A percentile compares a stretch with the other conserved stretches of the same genome.
Evolutionary conservation across 257 asterid species (phyloP).

Genomic region (Solanum neorickii): DNA sequence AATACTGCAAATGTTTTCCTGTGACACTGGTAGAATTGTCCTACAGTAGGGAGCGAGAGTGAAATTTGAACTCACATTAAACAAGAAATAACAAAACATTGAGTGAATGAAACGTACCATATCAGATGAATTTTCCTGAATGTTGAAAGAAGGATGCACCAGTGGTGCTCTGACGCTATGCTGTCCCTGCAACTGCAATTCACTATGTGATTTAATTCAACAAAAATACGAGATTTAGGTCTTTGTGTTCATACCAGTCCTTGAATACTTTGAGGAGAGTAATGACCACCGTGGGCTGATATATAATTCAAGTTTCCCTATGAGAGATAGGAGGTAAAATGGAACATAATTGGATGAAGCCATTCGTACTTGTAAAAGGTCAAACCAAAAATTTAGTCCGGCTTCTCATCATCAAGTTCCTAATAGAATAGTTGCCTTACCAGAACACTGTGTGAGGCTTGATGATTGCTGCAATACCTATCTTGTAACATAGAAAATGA

Average conservation of each 20-base stretch:
- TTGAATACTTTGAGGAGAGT: conserved; percentile 12
- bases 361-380: background rate
- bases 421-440: conserved; percentile 7
- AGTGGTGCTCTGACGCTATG: conserved; percentile 13
- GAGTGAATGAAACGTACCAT: background rate
- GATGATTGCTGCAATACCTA: conserved; percentile 21
- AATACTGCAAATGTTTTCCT: background rate
- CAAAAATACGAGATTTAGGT: background rate
- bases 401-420: background rate
- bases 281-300: conserved; percentile 9
- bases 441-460: conserved; percentile 17
- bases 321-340: background rate
- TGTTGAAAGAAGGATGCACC: conserved; percentile 17
- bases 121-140: conserved; percentile 14
- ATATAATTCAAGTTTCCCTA: conserved; percentile 16
- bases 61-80: background rate
- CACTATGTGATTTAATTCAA: background rate
- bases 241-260: conserved; percentile 8
- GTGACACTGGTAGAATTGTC: background rate
- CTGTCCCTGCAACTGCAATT: conserved; percentile 23
- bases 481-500: conserved; percentile 19
- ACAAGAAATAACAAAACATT: background rate
- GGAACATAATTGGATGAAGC: background rate
- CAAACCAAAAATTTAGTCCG: background rate
- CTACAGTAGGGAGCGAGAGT: background rate